Percentiles rank a stretch among this genome's conserved stretches.
These are phyloP conservation scores for Rhypophila decipiens DNA, from an alignment of 495 filamentous ascomycete genomes.

Conservation along the genomic window DNA sequence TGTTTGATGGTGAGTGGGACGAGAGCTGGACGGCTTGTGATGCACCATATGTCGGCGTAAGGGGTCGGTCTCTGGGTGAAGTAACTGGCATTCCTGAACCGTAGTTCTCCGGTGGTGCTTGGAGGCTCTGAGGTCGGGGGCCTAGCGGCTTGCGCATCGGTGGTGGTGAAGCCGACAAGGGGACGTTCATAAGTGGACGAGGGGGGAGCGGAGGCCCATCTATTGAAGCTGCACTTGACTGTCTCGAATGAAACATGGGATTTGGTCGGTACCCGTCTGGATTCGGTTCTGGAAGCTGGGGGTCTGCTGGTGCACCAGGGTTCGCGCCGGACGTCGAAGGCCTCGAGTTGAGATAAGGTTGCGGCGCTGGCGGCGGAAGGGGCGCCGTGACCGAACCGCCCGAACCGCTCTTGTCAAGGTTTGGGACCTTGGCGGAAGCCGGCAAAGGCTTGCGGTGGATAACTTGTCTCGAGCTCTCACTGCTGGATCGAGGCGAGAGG, in stretches of 20 bases:
- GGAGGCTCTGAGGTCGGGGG: background rate
- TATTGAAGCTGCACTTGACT: background rate
- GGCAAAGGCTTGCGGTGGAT: constrained; percentile 43
- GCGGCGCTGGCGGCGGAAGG: background rate
- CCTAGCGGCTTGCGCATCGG: constrained; percentile 10
- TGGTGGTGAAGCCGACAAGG: background rate
- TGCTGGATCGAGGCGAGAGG: constrained; percentile 41
- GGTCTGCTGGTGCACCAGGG: background rate
- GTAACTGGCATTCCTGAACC: background rate
- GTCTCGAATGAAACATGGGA: constrained; percentile 15
- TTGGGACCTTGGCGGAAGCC: constrained; percentile 11
- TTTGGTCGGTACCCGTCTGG: constrained; percentile 15
- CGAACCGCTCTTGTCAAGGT: background rate
- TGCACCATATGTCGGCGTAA: constrained; percentile 5
- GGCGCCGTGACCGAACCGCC: background rate
- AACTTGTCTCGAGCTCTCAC: constrained; percentile 35
- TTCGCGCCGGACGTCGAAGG: background rate
- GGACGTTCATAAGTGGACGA: background rate
- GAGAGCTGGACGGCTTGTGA: background rate
- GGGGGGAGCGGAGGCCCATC: background rate
- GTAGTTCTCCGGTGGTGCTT: background rate
- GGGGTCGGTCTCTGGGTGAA: background rate
- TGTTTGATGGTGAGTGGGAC: background rate
- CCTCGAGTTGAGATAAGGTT: background rate
- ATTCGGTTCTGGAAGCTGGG: background rate